Base-by-base conservation (phyloP, 2,329 filamentous ascomycete species). In the Dactylella cylindrospora region DNA sequence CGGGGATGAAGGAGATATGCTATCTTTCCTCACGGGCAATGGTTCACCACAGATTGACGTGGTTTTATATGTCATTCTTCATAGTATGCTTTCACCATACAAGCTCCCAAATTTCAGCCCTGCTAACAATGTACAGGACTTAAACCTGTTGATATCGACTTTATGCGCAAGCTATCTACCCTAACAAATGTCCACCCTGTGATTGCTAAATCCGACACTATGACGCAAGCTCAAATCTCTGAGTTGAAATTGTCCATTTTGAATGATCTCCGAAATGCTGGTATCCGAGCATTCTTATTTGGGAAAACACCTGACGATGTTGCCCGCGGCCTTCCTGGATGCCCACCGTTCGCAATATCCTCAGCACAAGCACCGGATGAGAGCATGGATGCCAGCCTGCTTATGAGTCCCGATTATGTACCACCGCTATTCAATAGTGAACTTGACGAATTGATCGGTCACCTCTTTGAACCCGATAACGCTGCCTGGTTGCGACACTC, bases 401-500 rank as follows among this genome's bases (percentile, higher is more conserved):
- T 97, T 13, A 97, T 97, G 91, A 90, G 84, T 52, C 85, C 90
- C 0, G 87, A 93, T 68, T 97, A 96, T 70, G 77, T 93, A 10
- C 85, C 88, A 64, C 91, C 91, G 0, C 77, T 96, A 3, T 74
- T 87, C 2, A 74, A 80, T 0, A 93, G 89, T 6, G 90, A 97
- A 54, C 80, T 97, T 1, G 69, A 73, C 3, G 72, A 75, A 6
- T 76, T 97, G 1, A 80, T 95, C n/a, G 76, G 82, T 6, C 80
- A 81, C 13, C 75, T 96, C 0, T 90, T 97, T 68, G 84, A 89
- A 38, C 79, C 80, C 3, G 84, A 91, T 38, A 90, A 86, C 28
- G 80, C 90, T 29, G 80, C 86, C 2, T 90, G 88, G 78, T 78
- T 97, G 45, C 84, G 91, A 22, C 85, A 97, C 72, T 80, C 84